Evolutionary conservation across 169 alveolate genomes (phyloP).

Genomic region (Blepharisma undulans): DNA sequence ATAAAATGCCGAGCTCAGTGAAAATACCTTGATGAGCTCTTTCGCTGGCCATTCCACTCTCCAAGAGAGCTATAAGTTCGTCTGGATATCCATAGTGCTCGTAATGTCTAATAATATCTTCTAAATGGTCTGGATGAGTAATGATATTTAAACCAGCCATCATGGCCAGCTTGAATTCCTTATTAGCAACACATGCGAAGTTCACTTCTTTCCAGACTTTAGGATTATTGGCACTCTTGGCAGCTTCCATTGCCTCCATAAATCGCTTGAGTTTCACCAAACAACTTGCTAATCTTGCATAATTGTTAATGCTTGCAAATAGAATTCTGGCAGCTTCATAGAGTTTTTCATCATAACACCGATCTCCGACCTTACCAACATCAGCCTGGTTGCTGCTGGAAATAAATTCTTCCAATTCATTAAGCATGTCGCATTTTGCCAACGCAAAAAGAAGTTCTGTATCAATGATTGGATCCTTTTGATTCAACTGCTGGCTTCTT

Average conservation of each 20-base stretch:
- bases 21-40: constrained; percentile 93
- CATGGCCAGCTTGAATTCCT: constrained; percentile 92
- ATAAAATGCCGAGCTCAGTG: constrained; percentile 98
- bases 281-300: constrained; percentile 96
- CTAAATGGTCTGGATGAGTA: constrained; percentile 98
- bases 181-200: constrained; percentile 91
- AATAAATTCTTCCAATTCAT: constrained; percentile 92
- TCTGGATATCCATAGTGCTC: constrained; percentile 91
- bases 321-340: constrained; percentile 94
- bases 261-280: constrained; percentile 93
- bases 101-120: constrained; percentile 92
- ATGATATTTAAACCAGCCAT: constrained; percentile 95
- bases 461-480: constrained; percentile 92
- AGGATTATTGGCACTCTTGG: constrained; percentile 98
- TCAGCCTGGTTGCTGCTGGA: constrained; percentile 91
- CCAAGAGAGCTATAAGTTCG: constrained; percentile 90
- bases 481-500: constrained; percentile 69
- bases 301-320: constrained; percentile 93
- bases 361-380: constrained; percentile 90
- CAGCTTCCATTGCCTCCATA: constrained; percentile 97
- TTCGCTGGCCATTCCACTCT: constrained; percentile 80
- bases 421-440: constrained; percentile 90
- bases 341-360: constrained; percentile 88
- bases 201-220: constrained; percentile 95
- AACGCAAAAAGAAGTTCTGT: constrained; percentile 91